A percentile compares a stretch with the other conserved stretches of the same genome.
Conservation (phyloP, 495 filamentous ascomycete species). For the Trichocladium antarcticum region DNA sequence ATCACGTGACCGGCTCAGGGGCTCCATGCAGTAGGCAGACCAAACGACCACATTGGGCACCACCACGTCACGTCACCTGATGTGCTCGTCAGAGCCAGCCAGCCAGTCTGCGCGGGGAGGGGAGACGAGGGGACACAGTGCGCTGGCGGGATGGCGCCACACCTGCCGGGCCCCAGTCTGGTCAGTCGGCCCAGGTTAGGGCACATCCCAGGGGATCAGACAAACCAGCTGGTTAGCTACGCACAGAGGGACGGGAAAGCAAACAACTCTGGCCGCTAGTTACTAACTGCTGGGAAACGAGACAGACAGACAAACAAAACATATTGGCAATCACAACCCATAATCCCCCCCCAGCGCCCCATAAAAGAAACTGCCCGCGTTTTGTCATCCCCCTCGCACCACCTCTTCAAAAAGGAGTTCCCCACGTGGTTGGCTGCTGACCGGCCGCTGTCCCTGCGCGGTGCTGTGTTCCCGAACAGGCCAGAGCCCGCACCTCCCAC, state of each 20-base stretch:
- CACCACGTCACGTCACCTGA: conserved; percentile 18
- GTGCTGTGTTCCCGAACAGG: conserved; percentile 1
- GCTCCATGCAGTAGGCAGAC: not conserved
- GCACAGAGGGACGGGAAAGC: too few relatives aligned
- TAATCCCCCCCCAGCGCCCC: conserved; percentile 18
- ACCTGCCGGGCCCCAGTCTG: too few relatives aligned
- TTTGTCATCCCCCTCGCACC: not conserved
- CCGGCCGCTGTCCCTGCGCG: not conserved
- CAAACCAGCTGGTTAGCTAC: too few relatives aligned
- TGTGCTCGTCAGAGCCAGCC: not conserved
- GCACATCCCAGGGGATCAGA: too few relatives aligned
- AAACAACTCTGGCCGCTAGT: too few relatives aligned
- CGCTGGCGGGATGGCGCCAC: too few relatives aligned
- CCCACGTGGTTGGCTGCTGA: not conserved
- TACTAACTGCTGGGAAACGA: too few relatives aligned
- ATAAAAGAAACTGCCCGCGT: conserved; percentile 21
- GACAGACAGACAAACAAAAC: too few relatives aligned
- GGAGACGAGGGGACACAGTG: too few relatives aligned
- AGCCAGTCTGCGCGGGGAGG: not conserved
- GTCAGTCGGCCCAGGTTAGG: too few relatives aligned
- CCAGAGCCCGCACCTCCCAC: not conserved
- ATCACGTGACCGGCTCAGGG: conserved; percentile 16
- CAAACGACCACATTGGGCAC: conserved; percentile 6
- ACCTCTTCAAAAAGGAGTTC: not conserved
- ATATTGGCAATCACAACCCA: too few relatives aligned